These are phyloP conservation scores for Heritiera littoralis DNA, from an alignment of 345 rosid species.

Conservation along the genomic window DNA sequence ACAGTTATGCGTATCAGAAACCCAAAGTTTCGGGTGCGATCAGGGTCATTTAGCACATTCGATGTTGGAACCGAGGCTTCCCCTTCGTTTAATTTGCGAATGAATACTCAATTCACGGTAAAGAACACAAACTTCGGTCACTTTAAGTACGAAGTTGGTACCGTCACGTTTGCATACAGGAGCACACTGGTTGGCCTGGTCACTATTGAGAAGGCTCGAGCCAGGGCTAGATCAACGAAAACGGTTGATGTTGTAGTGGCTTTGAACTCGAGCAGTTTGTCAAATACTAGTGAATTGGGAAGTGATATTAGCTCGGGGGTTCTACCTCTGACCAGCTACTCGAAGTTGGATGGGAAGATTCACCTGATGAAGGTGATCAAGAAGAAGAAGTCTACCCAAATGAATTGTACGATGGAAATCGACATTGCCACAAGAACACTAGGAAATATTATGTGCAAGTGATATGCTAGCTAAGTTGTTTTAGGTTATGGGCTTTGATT, in stretches of 20 bases:
- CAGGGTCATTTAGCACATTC: neutral
- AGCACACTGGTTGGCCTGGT: constrained; percentile 1
- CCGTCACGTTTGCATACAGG: constrained; percentile 2
- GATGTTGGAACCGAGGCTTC: neutral
- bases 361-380: constrained; percentile 27
- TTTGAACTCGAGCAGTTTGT: constrained; percentile 7
- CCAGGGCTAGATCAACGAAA: constrained; percentile 31
- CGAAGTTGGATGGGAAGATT: constrained; percentile 38
- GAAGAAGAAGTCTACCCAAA: constrained; percentile 35
- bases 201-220: constrained; percentile 24
- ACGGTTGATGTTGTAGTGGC: constrained; percentile 27
- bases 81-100: constrained; percentile 3
- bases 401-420: constrained; percentile 40
- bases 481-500: neutral
- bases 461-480: neutral
- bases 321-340: constrained; percentile 36
- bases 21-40: neutral
- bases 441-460: constrained; percentile 7
- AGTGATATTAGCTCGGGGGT: constrained; percentile 37
- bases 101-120: constrained; percentile 7
- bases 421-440: neutral
- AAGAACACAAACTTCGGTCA: constrained; percentile 18
- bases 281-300: constrained; percentile 6
- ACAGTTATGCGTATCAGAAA: constrained; percentile 1
- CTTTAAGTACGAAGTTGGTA: neutral